These are phyloP conservation scores for Fusarium albidum DNA, from an alignment of 2,329 filamentous ascomycete species.

Conservation along the genomic window DNA sequence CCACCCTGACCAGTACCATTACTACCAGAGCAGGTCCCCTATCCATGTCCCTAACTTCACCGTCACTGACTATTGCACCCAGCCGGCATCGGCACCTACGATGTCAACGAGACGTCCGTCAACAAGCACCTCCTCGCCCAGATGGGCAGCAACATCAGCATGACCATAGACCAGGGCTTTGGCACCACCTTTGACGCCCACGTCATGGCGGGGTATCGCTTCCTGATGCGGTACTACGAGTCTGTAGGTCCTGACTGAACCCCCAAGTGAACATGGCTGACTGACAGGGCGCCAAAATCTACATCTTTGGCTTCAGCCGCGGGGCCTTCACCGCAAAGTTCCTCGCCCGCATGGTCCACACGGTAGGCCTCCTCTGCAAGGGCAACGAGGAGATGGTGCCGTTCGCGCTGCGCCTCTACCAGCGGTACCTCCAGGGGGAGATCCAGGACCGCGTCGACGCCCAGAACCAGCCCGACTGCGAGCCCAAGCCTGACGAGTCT, in stretches of 20 bases:
- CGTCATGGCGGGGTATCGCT: conserved; percentile 61
- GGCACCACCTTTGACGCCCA: conserved; percentile 59
- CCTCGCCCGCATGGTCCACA: conserved; percentile 59
- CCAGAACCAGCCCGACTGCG: no score
- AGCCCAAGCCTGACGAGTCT: no score
- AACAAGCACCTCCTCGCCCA: conserved; percentile 47
- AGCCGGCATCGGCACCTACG: conserved; percentile 61
- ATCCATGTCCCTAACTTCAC: neutral
- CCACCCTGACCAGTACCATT: conserved; percentile 54
- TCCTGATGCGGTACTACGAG: conserved; percentile 62
- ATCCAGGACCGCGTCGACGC: conserved; percentile 40
- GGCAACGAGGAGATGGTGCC: conserved; percentile 63
- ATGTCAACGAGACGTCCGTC: conserved; percentile 52
- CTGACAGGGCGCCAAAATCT: conserved; percentile 57
- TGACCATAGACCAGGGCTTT: conserved; percentile 53
- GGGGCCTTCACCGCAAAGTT: conserved; percentile 63
- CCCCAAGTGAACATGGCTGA: neutral
- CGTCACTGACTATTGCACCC: neutral
- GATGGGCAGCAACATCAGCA: conserved; percentile 47
- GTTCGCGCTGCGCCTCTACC: conserved; percentile 57
- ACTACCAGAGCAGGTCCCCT: conserved; percentile 54
- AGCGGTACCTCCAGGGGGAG: conserved; percentile 50
- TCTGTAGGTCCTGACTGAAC: conserved; percentile 37
- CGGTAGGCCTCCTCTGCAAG: conserved; percentile 57
- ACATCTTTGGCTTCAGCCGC: conserved; percentile 63